Evolutionary conservation across 1,284 basidiomycete species (phyloP).

Genomic region (Inonotus hispidus): DNA sequence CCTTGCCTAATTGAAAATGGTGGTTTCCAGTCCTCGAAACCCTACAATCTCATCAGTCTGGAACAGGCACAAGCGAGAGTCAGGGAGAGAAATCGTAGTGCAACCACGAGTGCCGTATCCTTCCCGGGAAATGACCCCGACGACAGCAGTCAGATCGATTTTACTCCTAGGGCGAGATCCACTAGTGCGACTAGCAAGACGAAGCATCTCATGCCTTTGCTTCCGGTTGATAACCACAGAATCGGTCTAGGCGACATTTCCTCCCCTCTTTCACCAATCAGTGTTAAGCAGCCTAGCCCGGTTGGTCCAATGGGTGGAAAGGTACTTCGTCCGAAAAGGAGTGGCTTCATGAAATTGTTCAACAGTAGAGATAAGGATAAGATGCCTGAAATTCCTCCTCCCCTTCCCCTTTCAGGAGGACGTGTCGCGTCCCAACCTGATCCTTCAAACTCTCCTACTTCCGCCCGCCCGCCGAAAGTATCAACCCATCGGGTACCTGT

Average conservation of each 20-base stretch:
- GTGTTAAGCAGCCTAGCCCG: conserved; percentile 13
- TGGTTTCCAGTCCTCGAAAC: conserved; percentile 40
- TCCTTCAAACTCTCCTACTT: not conserved
- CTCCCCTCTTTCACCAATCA: not conserved
- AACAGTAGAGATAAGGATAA: conserved; percentile 50
- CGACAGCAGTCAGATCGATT: conserved; percentile 23
- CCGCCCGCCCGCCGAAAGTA: conserved; percentile 12
- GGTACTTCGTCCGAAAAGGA: conserved; percentile 64
- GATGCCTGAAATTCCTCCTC: conserved; percentile 37
- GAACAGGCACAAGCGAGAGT: conserved; percentile 68
- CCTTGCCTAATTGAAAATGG: conserved; percentile 33
- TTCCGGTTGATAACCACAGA: not conserved
- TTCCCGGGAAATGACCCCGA: conserved; percentile 20
- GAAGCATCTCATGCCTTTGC: conserved; percentile 25
- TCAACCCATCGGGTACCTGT: conserved; percentile 39
- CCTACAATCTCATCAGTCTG: conserved; percentile 64
- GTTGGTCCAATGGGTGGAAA: conserved; percentile 33
- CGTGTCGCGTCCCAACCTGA: conserved; percentile 4
- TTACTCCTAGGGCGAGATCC: conserved; percentile 39
- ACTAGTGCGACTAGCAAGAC: conserved; percentile 54
- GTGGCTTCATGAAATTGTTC: conserved; percentile 77
- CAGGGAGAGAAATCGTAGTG: conserved; percentile 47
- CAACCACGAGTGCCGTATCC: conserved; percentile 28
- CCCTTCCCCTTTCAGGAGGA: conserved; percentile 46
- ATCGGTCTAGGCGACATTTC: not conserved